Conservation (phyloP, 2,329 filamentous ascomycete species). For the Fusarium citri region DNA sequence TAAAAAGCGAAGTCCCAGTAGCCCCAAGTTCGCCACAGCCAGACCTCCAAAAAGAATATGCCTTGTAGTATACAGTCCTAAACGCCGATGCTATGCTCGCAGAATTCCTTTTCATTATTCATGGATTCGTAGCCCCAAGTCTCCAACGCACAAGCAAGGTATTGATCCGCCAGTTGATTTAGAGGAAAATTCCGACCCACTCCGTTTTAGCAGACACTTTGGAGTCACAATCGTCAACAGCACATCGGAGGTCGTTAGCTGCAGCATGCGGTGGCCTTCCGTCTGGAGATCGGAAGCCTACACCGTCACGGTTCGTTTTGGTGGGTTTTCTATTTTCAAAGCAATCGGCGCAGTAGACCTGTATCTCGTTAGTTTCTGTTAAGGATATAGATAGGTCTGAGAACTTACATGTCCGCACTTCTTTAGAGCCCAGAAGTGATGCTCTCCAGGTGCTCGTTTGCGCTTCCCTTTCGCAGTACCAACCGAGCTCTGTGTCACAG, state of each 20-base stretch:
- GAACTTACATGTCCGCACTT: slow-evolving; percentile 85
- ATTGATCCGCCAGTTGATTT: slow-evolving; percentile 46
- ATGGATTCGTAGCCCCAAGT: slow-evolving; percentile 25
- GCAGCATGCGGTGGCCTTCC: slow-evolving; percentile 44
- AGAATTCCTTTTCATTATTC: slow-evolving; percentile 29
- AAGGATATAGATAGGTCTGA: not conserved
- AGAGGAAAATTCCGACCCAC: slow-evolving; percentile 73
- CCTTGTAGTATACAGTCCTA: slow-evolving; percentile 15
- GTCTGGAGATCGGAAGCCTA: slow-evolving; percentile 54
- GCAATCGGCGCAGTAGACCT: slow-evolving; percentile 74
- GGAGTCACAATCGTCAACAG: slow-evolving; percentile 66
- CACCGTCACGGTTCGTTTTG: slow-evolving; percentile 49
- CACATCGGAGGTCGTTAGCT: slow-evolving; percentile 59
- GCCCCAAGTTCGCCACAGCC: not conserved
- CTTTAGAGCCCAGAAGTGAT: slow-evolving; percentile 93
- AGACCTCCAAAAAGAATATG: slow-evolving; percentile 2
- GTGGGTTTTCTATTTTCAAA: slow-evolving; percentile 65
- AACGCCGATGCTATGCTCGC: slow-evolving; percentile 39
- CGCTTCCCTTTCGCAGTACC: slow-evolving; percentile 51
- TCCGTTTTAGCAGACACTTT: slow-evolving; percentile 66
- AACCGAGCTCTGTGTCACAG: slow-evolving; percentile 34
- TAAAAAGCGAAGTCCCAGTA: not conserved
- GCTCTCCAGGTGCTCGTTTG: slow-evolving; percentile 70
- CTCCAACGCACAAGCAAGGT: not conserved
- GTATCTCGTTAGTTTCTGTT: slow-evolving; percentile 5